Percentiles rank a stretch among this genome's conserved stretches.
Evolutionary conservation across 202 grass and related monocot species (phyloP).

Genomic region (Zizania palustris): DNA sequence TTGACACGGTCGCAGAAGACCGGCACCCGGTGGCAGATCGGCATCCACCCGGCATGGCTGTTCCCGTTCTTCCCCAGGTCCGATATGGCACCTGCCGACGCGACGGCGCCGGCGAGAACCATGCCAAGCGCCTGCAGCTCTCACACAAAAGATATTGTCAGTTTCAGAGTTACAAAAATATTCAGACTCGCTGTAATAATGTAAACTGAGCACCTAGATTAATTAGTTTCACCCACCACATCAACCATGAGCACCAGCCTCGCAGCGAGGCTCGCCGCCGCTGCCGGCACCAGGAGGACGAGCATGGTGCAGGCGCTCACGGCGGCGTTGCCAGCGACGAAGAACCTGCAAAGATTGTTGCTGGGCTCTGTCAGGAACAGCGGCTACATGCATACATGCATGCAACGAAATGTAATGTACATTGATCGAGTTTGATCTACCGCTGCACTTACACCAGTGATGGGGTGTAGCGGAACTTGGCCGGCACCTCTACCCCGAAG

Average conservation of each 20-base stretch:
- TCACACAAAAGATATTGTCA: background rate
- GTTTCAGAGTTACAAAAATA: background rate
- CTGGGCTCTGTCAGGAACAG: background rate
- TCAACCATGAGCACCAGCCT: conserved; percentile 61
- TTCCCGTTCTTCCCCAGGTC: conserved; percentile 72
- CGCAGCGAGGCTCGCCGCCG: conserved; percentile 40
- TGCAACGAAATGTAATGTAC: too few relatives aligned
- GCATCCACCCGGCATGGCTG: conserved; percentile 57
- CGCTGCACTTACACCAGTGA: conserved; percentile 47
- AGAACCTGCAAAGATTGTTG: conserved; percentile 49
- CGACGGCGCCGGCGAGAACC: conserved; percentile 58
- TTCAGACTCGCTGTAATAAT: too few relatives aligned
- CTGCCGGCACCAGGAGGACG: conserved; percentile 44
- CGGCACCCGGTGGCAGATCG: conserved; percentile 59
- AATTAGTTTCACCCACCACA: conserved; percentile 29
- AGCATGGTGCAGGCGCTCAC: conserved; percentile 54
- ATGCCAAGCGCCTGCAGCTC: conserved; percentile 46
- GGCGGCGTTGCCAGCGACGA: conserved; percentile 63
- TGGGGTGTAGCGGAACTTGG: conserved; percentile 73
- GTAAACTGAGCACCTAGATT: too few relatives aligned
- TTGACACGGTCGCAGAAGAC: conserved; percentile 64
- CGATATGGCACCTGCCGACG: conserved; percentile 53
- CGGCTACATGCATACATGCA: background rate
- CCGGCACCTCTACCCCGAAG: conserved; percentile 57
- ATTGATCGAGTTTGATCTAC: too few relatives aligned